Base-by-base conservation (phyloP, 2,329 filamentous ascomycete species). In the Helotiales sp. region DNA sequence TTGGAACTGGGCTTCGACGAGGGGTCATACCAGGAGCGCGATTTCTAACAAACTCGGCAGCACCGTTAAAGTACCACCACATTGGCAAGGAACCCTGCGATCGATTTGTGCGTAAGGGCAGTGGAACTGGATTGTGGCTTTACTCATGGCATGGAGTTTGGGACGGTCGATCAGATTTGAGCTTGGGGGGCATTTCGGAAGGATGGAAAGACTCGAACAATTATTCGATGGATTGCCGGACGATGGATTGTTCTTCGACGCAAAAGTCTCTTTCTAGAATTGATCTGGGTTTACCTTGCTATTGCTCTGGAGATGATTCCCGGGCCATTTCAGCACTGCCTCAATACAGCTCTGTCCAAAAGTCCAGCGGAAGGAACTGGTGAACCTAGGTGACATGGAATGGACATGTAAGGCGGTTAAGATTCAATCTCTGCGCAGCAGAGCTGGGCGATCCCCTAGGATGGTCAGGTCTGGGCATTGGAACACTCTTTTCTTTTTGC, bases 61-160 rank as follows among this genome's bases (percentile, higher is more conserved):
- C 74, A 75, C 71, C 73, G 74, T 70, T 75, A 75, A 71, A 70
- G 61, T 59, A 49, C 47, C 43, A 63, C 47, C 43, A 63, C 47
- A 24, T 28, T 63, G 63, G 32, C 57, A 66, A 55, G 50, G 7
- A 61, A 59, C 63, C 61, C 61, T 49, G 66, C 62, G 66, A 70
- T 68, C 57, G 70, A 66, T 64, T 68, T 64, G 45, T 58, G 57
- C 64, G 67, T 64, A 61, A 65, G 67, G 69, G 67, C 67, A 63
- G 63, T 62, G 67, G 63, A 28, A 58, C 37, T 62, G 50, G 37
- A 58, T 30, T 49, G 62, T 55, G 49, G 61, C 60, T 69, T 68
- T 67, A 62, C 62, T 65, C 70, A 71, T 72, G 68, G 68, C 68
- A 69, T 69, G 70, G 71, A 72, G 70, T 71, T 71, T 70, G 64